Evolutionary conservation across 768 basidiomycete species (phyloP).

Genomic region (Tylopilus subfusipes): DNA sequence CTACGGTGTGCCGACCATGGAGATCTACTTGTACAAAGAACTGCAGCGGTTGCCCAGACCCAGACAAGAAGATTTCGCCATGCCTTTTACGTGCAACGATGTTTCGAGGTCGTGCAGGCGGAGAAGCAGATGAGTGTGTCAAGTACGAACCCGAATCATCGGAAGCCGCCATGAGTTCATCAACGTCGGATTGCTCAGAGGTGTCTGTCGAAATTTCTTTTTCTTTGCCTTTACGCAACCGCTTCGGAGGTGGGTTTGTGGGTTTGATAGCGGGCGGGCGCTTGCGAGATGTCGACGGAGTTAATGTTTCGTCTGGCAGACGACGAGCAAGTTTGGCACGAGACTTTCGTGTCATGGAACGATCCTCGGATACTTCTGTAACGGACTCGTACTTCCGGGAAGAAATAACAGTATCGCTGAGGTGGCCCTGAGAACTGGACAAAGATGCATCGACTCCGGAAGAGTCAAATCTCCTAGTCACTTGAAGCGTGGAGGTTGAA

Average conservation of each 20-base stretch:
- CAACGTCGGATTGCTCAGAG: conserved; percentile 15
- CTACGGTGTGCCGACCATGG: conserved; percentile 46
- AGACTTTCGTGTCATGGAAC: conserved; percentile 1
- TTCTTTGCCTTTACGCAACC: conserved; percentile 30
- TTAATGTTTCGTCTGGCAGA: conserved; percentile 2
- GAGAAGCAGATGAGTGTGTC: conserved; percentile 14
- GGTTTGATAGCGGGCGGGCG: conserved; percentile 16
- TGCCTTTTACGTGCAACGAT: conserved; percentile 17
- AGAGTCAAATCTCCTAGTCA: background rate
- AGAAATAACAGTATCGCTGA: background rate
- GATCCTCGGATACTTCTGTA: conserved; percentile 9
- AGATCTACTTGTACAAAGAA: conserved; percentile 74
- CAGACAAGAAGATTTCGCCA: conserved; percentile 42
- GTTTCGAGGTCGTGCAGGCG: conserved; percentile 9
- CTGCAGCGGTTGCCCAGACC: conserved; percentile 40
- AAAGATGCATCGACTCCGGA: background rate
- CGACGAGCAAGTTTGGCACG: conserved; percentile 4
- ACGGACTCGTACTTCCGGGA: conserved; percentile 4
- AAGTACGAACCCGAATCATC: conserved; percentile 7
- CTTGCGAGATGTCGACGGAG: conserved; percentile 23
- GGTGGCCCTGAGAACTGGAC: conserved; percentile 1
- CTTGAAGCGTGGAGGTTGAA: conserved; percentile 3
- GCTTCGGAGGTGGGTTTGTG: conserved; percentile 16
- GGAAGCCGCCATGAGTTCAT: conserved; percentile 12
- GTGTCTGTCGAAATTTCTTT: conserved; percentile 18